phyloP scores from a whole-genome alignment of 306 rosid genomes.

The Vicia sativa region DNA sequence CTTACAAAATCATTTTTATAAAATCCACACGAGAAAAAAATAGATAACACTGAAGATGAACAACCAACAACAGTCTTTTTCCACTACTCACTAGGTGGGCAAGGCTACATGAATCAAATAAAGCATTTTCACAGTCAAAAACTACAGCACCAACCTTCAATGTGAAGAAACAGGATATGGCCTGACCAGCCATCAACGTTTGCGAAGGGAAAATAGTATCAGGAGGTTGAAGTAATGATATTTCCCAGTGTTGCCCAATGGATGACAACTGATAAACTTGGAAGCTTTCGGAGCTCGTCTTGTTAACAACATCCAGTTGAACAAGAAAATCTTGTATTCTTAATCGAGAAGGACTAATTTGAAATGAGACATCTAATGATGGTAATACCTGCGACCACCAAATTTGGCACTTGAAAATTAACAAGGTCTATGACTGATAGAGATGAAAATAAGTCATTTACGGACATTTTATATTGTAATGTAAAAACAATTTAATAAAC shows the following conservation, averaged over 20 bases:
- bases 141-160: slow-evolving; percentile 66
- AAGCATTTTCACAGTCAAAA: slow-evolving; percentile 26
- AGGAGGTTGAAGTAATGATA: slow-evolving; percentile 80
- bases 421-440: slow-evolving; percentile 23
- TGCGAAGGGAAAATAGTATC: slow-evolving; percentile 72
- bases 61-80: background rate
- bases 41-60: background rate
- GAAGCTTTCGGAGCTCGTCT: slow-evolving; percentile 73
- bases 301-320: slow-evolving; percentile 82
- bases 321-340: slow-evolving; percentile 87
- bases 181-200: slow-evolving; percentile 77
- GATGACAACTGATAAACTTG: slow-evolving; percentile 83
- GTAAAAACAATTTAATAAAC: background rate
- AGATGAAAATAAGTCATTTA: slow-evolving; percentile 14
- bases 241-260: slow-evolving; percentile 74
- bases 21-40: background rate
- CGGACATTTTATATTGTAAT: background rate
- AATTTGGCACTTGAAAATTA: slow-evolving; percentile 40
- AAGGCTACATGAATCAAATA: slow-evolving; percentile 19
- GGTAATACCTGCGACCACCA: slow-evolving; percentile 68
- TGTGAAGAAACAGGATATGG: slow-evolving; percentile 83
- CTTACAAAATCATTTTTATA: slow-evolving; percentile 6
- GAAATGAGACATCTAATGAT: slow-evolving; percentile 85
- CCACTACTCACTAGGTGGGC: background rate
- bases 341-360: slow-evolving; percentile 82